phyloP scores from a whole-genome alignment of 169 alveolate species.

The Plasmodium sp. region DNA sequence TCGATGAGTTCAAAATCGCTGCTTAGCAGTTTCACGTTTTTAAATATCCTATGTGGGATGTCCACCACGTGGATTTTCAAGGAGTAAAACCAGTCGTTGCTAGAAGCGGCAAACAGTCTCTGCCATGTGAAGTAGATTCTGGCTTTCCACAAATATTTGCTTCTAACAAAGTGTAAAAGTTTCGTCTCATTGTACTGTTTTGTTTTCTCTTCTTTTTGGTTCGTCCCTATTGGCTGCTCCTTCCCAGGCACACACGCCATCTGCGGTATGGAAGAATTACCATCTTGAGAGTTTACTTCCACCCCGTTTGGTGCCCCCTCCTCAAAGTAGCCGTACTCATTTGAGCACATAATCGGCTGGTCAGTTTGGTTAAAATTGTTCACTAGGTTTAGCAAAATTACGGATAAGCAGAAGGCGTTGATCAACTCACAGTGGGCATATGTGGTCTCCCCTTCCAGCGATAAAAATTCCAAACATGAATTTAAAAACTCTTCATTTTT shows the following conservation, averaged over 20 bases:
- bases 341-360: neutral
- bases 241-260: neutral
- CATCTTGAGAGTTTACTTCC: neutral
- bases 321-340: constrained; percentile 16
- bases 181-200: neutral
- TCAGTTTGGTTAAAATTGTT: constrained; percentile 20
- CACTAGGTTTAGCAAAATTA: constrained; percentile 29
- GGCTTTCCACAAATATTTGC: constrained; percentile 74
- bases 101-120: constrained; percentile 37
- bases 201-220: neutral
- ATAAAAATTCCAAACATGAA: constrained; percentile 53
- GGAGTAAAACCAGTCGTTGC: constrained; percentile 11
- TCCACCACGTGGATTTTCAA: constrained; percentile 46
- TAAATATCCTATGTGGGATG: constrained; percentile 52
- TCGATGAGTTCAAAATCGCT: constrained; percentile 44
- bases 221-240: neutral
- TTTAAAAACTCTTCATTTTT: constrained; percentile 16
- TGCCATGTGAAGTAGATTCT: constrained; percentile 73
- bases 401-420: constrained; percentile 18
- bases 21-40: constrained; percentile 21
- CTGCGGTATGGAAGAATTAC: neutral
- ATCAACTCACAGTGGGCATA: constrained; percentile 49
- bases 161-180: constrained; percentile 14
- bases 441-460: constrained; percentile 57
- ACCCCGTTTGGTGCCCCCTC: neutral